These are phyloP conservation scores for Tolypocladium album DNA, from an alignment of 2,329 filamentous ascomycete genomes.

Conservation along the genomic window DNA sequence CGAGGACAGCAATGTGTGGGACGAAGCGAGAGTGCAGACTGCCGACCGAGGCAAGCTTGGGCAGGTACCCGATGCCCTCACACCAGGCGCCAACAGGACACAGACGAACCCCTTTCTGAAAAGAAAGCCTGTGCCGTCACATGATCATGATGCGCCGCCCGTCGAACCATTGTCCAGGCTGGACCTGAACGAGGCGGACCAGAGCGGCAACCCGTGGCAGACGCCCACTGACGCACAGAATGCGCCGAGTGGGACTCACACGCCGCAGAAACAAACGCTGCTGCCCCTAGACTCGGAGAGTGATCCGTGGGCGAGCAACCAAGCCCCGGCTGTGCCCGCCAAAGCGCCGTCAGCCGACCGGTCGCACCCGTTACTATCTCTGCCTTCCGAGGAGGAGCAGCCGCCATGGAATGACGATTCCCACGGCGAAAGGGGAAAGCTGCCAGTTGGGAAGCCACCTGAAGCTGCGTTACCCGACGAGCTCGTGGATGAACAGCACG, in stretches of 20 bases:
- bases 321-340: slow-evolving; percentile 17
- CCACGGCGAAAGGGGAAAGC: slow-evolving; percentile 12
- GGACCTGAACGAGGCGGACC: slow-evolving; percentile 28
- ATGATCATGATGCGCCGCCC: slow-evolving; percentile 13
- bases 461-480: slow-evolving; percentile 20
- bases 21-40: slow-evolving; percentile 13
- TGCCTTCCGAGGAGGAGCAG: slow-evolving; percentile 26
- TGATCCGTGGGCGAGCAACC: slow-evolving; percentile 13
- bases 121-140: slow-evolving; percentile 23
- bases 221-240: slow-evolving; percentile 12
- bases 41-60: slow-evolving; percentile 1
- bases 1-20: slow-evolving; percentile 21
- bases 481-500: slow-evolving; percentile 30
- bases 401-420: slow-evolving; percentile 29
- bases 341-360: slow-evolving; percentile 10
- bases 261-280: slow-evolving; percentile 6
- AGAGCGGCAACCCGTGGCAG: slow-evolving; percentile 24
- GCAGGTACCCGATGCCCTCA: slow-evolving; percentile 20
- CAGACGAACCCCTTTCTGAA: slow-evolving; percentile 45
- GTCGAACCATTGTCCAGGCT: slow-evolving; percentile 30
- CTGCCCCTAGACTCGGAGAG: slow-evolving; percentile 15
- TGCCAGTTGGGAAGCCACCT: slow-evolving; percentile 9
- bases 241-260: slow-evolving; percentile 1
- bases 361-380: slow-evolving; percentile 23
- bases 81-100: slow-evolving; percentile 20